Evolutionary conservation across 2,329 filamentous ascomycete genomes (phyloP).

Genomic region (Colletotrichum endophyticum): DNA sequence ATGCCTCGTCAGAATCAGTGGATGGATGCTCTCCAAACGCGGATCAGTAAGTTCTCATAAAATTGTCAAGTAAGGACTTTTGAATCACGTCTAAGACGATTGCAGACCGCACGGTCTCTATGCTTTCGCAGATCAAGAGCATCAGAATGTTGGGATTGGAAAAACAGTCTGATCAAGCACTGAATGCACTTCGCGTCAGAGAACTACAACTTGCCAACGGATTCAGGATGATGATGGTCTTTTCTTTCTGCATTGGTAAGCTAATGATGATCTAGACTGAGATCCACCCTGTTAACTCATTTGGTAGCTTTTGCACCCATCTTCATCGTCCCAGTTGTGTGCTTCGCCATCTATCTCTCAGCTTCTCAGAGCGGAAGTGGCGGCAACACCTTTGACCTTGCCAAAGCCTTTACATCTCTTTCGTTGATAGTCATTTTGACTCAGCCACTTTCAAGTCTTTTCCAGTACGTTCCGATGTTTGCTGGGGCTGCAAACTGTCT

Average conservation of each 20-base stretch:
- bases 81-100: neutral
- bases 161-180: rapidly evolving
- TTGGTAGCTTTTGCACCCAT: neutral
- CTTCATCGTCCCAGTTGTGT: neutral
- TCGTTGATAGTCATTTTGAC: neutral
- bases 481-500: neutral
- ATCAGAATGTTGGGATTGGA: neutral
- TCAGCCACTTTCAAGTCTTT: neutral
- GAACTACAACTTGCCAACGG: neutral
- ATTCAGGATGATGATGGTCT: neutral
- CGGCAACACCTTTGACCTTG: neutral
- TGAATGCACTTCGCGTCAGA: neutral
- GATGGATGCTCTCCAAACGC: neutral
- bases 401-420: neutral
- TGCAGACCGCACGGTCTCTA: neutral
- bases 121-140: neutral
- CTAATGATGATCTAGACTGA: neutral
- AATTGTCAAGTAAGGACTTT: rapidly evolving
- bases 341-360: neutral
- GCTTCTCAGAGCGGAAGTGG: neutral
- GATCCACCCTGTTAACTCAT: neutral
- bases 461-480: neutral
- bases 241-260: neutral
- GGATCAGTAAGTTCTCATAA: neutral
- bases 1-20: neutral